These are phyloP conservation scores for Hypoxylon sp. DNA, from an alignment of 2,329 filamentous ascomycete genomes.

Conservation along the genomic window DNA sequence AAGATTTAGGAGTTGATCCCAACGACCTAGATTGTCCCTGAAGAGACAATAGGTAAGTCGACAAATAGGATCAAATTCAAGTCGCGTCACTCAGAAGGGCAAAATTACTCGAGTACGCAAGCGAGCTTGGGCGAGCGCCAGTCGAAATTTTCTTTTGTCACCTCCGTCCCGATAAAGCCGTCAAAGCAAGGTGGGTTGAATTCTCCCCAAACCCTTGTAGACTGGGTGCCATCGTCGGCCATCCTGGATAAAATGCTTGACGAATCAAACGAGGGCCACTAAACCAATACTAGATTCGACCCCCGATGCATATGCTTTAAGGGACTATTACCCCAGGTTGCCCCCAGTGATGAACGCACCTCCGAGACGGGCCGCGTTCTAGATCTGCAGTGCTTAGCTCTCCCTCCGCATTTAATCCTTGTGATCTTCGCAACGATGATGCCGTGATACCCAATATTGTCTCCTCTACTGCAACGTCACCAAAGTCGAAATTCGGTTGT, in stretches of 20 bases:
- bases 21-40: constrained; percentile 12
- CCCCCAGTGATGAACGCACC: constrained; percentile 17
- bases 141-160: constrained; percentile 8
- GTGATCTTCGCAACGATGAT: constrained; percentile 39
- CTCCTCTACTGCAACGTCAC: constrained; percentile 18
- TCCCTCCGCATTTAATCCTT: constrained; percentile 37
- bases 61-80: constrained; percentile 6
- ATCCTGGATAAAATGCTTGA: constrained; percentile 37
- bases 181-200: constrained; percentile 19
- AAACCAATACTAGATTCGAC: constrained; percentile 24
- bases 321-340: constrained; percentile 36
- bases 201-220: constrained; percentile 40
- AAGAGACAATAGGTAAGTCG: background rate
- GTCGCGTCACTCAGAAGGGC: background rate
- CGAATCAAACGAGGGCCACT: constrained; percentile 31
- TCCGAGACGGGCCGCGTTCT: constrained; percentile 31
- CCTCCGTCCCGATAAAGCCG: constrained; percentile 38
- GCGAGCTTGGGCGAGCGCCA: background rate
- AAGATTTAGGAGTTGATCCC: constrained; percentile 16
- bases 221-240: constrained; percentile 30
- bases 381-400: constrained; percentile 21
- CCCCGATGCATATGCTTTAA: constrained; percentile 15
- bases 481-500: constrained; percentile 31
- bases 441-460: constrained; percentile 7
- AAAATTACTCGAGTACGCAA: constrained; percentile 11